These are phyloP conservation scores for Verbascum thapsus DNA, from an alignment of 257 asterid species.

Conservation along the genomic window DNA sequence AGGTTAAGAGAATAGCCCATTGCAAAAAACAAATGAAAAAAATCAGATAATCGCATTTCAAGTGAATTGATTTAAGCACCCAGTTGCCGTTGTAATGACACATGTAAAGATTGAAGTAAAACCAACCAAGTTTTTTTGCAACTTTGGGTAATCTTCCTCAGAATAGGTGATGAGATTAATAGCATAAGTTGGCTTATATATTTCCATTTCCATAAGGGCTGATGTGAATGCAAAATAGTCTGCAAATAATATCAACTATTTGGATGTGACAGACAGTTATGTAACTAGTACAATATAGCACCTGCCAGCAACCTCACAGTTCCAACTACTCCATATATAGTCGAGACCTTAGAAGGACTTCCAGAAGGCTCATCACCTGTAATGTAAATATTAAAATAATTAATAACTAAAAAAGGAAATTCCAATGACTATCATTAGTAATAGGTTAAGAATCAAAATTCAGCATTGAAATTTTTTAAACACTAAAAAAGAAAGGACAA, in stretches of 20 bases:
- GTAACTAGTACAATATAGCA: conserved; percentile 35
- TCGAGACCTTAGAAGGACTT: conserved; percentile 59
- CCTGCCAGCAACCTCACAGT: conserved; percentile 95
- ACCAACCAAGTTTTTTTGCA: conserved; percentile 4
- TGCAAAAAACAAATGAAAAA: too few species aligned
- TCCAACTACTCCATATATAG: conserved; percentile 87
- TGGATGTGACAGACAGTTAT: conserved; percentile 14
- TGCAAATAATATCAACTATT: not conserved
- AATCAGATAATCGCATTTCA: not conserved
- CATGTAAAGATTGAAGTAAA: not conserved
- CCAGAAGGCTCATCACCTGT: conserved; percentile 59
- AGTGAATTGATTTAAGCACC: conserved; percentile 4
- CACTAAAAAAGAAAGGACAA: not conserved
- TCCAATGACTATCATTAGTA: not conserved
- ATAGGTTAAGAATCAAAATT: conserved; percentile 20
- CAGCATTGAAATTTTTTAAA: not conserved
- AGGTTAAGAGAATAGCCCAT: not conserved
- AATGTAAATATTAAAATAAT: too few species aligned
- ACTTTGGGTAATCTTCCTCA: not conserved
- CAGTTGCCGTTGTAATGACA: not conserved
- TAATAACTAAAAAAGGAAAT: not conserved
- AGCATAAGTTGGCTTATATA: conserved; percentile 6
- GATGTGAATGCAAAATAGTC: conserved; percentile 8
- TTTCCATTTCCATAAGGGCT: not conserved
- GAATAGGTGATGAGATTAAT: not conserved